Evolutionary conservation across 1,139 yeast genomes (phyloP).

Genomic region (Zygoascus sp.): DNA sequence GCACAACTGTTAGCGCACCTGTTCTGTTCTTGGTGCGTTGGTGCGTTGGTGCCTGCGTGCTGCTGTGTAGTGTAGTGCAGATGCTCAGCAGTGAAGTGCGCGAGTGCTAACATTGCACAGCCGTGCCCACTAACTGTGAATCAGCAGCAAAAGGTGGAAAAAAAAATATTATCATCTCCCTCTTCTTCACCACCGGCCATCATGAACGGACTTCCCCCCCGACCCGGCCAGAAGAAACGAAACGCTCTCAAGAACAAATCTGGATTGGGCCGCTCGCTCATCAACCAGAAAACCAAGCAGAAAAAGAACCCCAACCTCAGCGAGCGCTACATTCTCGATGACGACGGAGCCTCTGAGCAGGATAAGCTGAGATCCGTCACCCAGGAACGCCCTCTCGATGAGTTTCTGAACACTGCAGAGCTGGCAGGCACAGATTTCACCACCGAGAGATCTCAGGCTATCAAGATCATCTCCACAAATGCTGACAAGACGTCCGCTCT

Average conservation of each 20-base stretch:
- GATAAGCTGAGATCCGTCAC: constrained; percentile 89
- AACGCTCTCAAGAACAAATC: constrained; percentile 78
- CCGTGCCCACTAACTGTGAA: no score
- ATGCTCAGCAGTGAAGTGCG: no score
- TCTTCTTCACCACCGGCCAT: neutral
- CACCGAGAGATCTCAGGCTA: constrained; percentile 80
- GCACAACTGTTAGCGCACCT: no score
- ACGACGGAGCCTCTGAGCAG: constrained; percentile 55
- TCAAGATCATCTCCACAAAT: constrained; percentile 59
- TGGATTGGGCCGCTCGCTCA: constrained; percentile 82
- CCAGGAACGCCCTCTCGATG: constrained; percentile 91
- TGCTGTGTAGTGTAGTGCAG: no score
- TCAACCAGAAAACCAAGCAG: constrained; percentile 66
- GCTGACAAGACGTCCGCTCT: constrained; percentile 35
- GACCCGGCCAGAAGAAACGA: constrained; percentile 51
- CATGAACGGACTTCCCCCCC: constrained; percentile 43
- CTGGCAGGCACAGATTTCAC: constrained; percentile 95
- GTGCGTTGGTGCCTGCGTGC: no score
- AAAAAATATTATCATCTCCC: neutral
- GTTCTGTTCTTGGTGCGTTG: no score
- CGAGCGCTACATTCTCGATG: constrained; percentile 36
- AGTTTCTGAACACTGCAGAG: constrained; percentile 90
- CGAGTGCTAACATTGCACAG: no score
- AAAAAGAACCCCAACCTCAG: constrained; percentile 80
- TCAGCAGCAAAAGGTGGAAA: neutral